These are phyloP conservation scores for Ampelomyces quisqualis DNA, from an alignment of 2,329 filamentous ascomycete genomes.

Conservation along the genomic window DNA sequence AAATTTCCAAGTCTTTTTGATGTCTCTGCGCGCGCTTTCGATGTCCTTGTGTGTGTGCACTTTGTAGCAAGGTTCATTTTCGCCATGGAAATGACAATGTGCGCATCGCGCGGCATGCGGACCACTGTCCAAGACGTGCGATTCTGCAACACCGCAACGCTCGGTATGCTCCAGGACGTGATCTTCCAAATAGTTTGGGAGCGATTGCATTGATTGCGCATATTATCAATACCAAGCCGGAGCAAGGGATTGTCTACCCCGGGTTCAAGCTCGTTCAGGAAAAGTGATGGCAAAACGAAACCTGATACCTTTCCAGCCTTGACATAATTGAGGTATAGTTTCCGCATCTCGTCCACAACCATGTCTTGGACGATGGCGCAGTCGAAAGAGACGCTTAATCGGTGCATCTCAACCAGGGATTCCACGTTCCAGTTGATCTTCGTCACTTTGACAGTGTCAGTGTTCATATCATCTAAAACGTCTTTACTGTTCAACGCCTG, in stretches of 20 bases:
- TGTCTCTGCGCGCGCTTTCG: no score
- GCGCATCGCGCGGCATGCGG: no score
- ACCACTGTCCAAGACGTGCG: no score
- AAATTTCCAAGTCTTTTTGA: no score
- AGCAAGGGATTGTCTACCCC: background rate
- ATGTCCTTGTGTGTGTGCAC: no score
- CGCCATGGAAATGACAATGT: no score
- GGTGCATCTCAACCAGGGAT: background rate
- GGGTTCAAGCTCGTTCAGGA: background rate
- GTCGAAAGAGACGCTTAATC: background rate
- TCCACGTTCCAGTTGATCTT: background rate
- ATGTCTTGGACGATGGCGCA: background rate
- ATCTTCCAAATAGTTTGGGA: no score
- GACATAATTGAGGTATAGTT: background rate
- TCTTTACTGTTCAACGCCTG: background rate
- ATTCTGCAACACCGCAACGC: no score
- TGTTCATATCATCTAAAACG: background rate
- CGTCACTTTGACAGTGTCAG: background rate
- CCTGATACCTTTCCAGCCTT: background rate
- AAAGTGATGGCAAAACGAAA: background rate
- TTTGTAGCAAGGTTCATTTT: no score
- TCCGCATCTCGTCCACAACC: background rate
- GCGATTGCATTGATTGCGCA: no score
- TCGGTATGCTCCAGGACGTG: no score
- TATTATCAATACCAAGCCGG: no score